Evolutionary conservation across 176 grass and related monocot species (phyloP).

Genomic region (Bolboschoenus planiculmis): DNA sequence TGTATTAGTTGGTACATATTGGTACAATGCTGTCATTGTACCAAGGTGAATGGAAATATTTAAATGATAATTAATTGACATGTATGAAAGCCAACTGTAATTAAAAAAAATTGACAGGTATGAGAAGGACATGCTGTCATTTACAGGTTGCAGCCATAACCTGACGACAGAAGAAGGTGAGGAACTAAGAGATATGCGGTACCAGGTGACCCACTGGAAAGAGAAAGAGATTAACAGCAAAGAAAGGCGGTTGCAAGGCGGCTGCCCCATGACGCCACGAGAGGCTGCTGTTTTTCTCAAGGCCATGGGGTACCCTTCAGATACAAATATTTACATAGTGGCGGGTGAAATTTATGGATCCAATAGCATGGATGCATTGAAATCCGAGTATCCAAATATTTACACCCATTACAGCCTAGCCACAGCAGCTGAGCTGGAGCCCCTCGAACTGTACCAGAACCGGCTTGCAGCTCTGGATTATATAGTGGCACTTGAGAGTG

Average conservation of each 20-base stretch:
- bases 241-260: slow-evolving; percentile 71
- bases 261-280: slow-evolving; percentile 92
- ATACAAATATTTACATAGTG: slow-evolving; percentile 85
- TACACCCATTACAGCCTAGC: slow-evolving; percentile 67
- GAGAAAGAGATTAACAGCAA: slow-evolving; percentile 85
- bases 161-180: slow-evolving; percentile 55
- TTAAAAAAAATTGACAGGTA: slow-evolving; percentile 45
- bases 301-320: slow-evolving; percentile 97
- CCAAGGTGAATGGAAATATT: neutral
- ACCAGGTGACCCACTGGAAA: slow-evolving; percentile 83
- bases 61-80: neutral
- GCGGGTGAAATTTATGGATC: slow-evolving; percentile 81
- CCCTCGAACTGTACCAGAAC: slow-evolving; percentile 59
- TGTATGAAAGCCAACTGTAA: neutral
- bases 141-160: slow-evolving; percentile 92
- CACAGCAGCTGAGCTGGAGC: slow-evolving; percentile 47
- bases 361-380: slow-evolving; percentile 70
- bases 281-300: slow-evolving; percentile 77
- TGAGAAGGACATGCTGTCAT: slow-evolving; percentile 99
- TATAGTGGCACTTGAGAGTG: slow-evolving; percentile 66
- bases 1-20: neutral
- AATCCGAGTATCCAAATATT: slow-evolving; percentile 63
- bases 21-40: neutral
- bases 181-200: slow-evolving; percentile 68
- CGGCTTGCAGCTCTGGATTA: slow-evolving; percentile 89